Evolutionary conservation across 192 early-diverging fungal species (phyloP).

Genomic region (Dissophora ornata): DNA sequence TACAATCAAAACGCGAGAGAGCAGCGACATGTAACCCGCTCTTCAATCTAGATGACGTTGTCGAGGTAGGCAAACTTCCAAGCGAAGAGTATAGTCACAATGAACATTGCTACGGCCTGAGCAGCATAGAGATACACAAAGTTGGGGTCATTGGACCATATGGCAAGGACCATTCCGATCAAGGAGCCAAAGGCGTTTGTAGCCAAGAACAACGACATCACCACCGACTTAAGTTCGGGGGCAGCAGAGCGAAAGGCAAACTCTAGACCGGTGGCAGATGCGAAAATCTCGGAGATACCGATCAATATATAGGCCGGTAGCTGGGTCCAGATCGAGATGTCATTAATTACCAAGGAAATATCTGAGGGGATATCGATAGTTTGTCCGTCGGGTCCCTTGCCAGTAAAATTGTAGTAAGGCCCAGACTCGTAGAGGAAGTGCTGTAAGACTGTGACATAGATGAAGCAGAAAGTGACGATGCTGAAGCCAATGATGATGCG

Average conservation of each 20-base stretch:
- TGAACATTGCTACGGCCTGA: constrained; percentile 56
- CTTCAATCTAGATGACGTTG: constrained; percentile 32
- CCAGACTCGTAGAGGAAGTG: constrained; percentile 66
- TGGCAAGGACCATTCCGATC: constrained; percentile 70
- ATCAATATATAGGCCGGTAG: constrained; percentile 68
- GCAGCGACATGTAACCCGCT: background rate
- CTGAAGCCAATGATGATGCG: constrained; percentile 71
- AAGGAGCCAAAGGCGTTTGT: constrained; percentile 70
- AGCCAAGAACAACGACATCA: constrained; percentile 73
- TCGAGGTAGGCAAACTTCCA: constrained; percentile 68
- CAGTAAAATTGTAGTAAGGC: constrained; percentile 63
- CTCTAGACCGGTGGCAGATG: constrained; percentile 73
- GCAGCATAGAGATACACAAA: constrained; percentile 69
- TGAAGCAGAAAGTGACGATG: constrained; percentile 67
- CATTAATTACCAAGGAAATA: constrained; percentile 48
- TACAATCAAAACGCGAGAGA: background rate
- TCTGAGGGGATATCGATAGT: constrained; percentile 10
- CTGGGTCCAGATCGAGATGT: constrained; percentile 67
- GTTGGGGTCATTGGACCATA: constrained; percentile 65
- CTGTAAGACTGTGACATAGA: constrained; percentile 69
- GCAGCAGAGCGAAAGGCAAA: constrained; percentile 72
- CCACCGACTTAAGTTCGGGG: constrained; percentile 70
- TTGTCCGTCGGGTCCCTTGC: constrained; percentile 33
- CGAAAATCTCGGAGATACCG: constrained; percentile 70
- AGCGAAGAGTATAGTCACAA: constrained; percentile 61